Evolutionary conservation across 257 asterid genomes (phyloP).

Genomic region (Nyctanthes arbortristis): DNA sequence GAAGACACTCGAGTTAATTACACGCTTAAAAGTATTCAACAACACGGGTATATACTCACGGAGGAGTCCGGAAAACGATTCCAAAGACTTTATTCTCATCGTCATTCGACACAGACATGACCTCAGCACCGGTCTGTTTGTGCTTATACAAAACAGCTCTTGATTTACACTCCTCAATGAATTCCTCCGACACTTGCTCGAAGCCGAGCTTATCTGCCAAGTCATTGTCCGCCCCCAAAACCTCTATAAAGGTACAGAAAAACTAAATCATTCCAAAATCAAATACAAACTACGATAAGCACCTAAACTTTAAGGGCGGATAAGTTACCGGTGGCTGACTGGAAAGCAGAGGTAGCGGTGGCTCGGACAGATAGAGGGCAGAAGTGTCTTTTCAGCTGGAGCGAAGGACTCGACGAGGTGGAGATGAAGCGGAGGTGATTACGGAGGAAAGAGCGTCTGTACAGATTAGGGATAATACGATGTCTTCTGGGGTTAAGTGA

Average conservation of each 20-base stretch:
- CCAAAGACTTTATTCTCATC: slow-evolving; percentile 98
- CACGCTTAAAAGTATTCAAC: background rate
- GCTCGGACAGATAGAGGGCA: slow-evolving; percentile 63
- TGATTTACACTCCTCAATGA: slow-evolving; percentile 92
- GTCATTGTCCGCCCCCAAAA: slow-evolving; percentile 72
- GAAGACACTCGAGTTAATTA: no score
- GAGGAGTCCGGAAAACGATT: slow-evolving; percentile 92
- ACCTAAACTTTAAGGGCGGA: background rate
- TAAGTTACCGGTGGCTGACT: slow-evolving; percentile 44
- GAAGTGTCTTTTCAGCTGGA: slow-evolving; percentile 43
- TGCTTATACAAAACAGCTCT: slow-evolving; percentile 89
- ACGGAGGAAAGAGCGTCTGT: slow-evolving; percentile 47
- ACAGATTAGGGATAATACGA: slow-evolving; percentile 44
- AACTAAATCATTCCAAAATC: background rate
- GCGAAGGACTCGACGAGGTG: slow-evolving; percentile 41
- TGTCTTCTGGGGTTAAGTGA: slow-evolving; percentile 42
- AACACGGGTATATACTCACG: slow-evolving; percentile 53
- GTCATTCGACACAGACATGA: slow-evolving; percentile 90
- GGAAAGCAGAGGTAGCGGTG: slow-evolving; percentile 66
- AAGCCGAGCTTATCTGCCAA: slow-evolving; percentile 86
- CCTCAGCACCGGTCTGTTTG: slow-evolving; percentile 92
- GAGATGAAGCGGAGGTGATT: slow-evolving; percentile 48
- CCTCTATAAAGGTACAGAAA: slow-evolving; percentile 35
- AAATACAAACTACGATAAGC: background rate
- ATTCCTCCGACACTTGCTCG: slow-evolving; percentile 84